phyloP scores from a whole-genome alignment of 192 early-diverging fungal genomes.

The Chytriomyces confervae region DNA sequence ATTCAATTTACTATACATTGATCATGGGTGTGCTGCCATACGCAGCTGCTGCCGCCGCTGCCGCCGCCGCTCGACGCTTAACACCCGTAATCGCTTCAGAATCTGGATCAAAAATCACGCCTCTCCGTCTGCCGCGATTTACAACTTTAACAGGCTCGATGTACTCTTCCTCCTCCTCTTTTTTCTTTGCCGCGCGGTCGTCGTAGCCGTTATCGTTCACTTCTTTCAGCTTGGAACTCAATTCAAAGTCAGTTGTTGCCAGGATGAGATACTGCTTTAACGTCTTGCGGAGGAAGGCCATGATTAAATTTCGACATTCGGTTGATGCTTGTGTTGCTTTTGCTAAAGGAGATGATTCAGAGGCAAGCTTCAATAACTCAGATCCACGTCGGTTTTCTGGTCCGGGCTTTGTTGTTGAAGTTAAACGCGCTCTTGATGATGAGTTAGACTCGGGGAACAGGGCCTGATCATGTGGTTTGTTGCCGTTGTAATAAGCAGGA shows the following conservation, averaged over 20 bases:
- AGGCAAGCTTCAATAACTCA: too few relatives aligned
- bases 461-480: too few relatives aligned
- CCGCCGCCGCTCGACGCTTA: not conserved
- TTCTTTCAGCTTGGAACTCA: slow-evolving; percentile 35
- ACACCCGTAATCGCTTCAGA: not conserved
- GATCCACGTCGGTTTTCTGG: too few relatives aligned
- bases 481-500: too few relatives aligned
- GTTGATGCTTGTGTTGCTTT: not conserved
- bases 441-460: too few relatives aligned
- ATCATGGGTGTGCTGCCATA: not conserved
- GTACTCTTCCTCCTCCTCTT: slow-evolving; percentile 19
- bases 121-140: not conserved
- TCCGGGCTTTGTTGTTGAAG: too few relatives aligned
- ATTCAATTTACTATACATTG: not conserved
- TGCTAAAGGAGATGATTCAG: too few relatives aligned
- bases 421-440: too few relatives aligned
- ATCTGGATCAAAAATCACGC: not conserved
- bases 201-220: slow-evolving; percentile 42
- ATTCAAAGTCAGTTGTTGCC: slow-evolving; percentile 32
- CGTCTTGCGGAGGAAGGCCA: slow-evolving; percentile 39
- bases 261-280: slow-evolving; percentile 41
- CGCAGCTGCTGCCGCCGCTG: not conserved
- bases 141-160: not conserved
- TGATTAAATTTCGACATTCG: slow-evolving; percentile 33
- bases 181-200: not conserved